Conservation (phyloP, 2,329 filamentous ascomycete genomes). For the Taxawa tesnikishii region DNA sequence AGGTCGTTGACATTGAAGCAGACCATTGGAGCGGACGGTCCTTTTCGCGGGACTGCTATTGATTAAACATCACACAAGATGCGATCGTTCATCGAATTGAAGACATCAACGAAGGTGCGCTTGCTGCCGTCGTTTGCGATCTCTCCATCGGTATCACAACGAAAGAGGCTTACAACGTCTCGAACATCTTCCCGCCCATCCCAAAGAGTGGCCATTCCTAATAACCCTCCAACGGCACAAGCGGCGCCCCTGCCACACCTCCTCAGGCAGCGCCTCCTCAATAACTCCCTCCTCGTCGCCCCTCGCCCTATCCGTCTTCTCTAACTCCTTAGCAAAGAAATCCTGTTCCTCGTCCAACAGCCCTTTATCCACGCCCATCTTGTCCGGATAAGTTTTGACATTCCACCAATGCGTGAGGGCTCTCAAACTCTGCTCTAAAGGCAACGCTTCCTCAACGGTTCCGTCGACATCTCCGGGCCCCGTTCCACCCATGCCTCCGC, state of each 20-base stretch:
- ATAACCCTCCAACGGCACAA: conserved; percentile 4
- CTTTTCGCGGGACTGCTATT: too few species aligned
- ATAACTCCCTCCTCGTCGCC: conserved; percentile 11
- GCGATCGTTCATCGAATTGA: too few species aligned
- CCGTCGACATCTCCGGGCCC: conserved; percentile 61
- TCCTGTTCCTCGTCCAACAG: conserved; percentile 32
- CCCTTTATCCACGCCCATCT: conserved; percentile 44
- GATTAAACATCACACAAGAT: too few species aligned
- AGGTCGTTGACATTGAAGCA: too few species aligned
- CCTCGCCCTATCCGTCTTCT: conserved; percentile 32
- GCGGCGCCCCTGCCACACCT: conserved; percentile 5
- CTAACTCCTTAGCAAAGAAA: conserved; percentile 36
- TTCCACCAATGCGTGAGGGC: conserved; percentile 94
- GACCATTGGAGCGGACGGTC: too few species aligned
- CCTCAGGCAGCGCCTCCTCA: conserved; percentile 8
- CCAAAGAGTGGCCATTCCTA: conserved; percentile 1
- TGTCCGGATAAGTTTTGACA: conserved; percentile 66
- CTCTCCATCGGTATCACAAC: too few species aligned
- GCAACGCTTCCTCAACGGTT: conserved; percentile 85
- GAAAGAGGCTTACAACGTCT: too few species aligned
- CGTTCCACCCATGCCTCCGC: conserved; percentile 23
- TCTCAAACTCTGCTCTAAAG: conserved; percentile 79
- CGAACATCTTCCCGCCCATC: too few species aligned
- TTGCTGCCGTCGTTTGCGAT: too few species aligned
- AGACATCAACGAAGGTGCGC: too few species aligned